Evolutionary conservation across 2,329 filamentous ascomycete genomes (phyloP), one percentile per base, ranked within the genome.

Genomic region (Cercospora janseana): DNA sequence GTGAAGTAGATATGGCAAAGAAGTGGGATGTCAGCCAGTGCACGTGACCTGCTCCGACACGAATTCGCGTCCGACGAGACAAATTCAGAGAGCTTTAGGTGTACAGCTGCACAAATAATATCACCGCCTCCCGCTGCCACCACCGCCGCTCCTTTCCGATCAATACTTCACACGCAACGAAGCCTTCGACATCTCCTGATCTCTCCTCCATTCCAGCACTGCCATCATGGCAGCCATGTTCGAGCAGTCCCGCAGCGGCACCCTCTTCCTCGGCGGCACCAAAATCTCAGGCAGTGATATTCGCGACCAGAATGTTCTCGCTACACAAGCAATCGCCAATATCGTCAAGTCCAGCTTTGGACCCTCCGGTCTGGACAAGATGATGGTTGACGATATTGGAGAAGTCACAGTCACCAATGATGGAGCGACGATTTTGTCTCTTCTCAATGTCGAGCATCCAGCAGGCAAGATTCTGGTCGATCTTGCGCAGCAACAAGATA

Each of bases 361-460:
- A 49, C 93, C 93, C 44, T 95, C 89, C 56, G 93, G 93, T 41
- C 81, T 98, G 60, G 93, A 98, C 72, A 98, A 98, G 82, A 98
- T 98, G 93, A 97, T 98, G 93, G 93, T 98, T 64, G 93, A 98
- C 75, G 93, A 98, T 70, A 97, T 98, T 71, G 93, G 93, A 68
- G 93, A 98, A 76, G 93, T 98, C 52, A 98, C 93, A 54, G 93
- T 98, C 52, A 98, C 93, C 60, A 98, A 98, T 74, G 93, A 98
- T 72, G 93, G 93, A 68, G 93, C 93, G 48, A 98, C 93, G 26
- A 98, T 98, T 66, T 82, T 98, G 61, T 89, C 83, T 70, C 79
- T 98, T 67, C 82, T 98, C 68, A 93, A 97, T 68, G 91, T 98
- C 66, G 92, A 98, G 72, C 91, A 98, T 74, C 93, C 93, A 47